phyloP scores from a whole-genome alignment of 345 rosid genomes.

The Populus ilicifolia region DNA sequence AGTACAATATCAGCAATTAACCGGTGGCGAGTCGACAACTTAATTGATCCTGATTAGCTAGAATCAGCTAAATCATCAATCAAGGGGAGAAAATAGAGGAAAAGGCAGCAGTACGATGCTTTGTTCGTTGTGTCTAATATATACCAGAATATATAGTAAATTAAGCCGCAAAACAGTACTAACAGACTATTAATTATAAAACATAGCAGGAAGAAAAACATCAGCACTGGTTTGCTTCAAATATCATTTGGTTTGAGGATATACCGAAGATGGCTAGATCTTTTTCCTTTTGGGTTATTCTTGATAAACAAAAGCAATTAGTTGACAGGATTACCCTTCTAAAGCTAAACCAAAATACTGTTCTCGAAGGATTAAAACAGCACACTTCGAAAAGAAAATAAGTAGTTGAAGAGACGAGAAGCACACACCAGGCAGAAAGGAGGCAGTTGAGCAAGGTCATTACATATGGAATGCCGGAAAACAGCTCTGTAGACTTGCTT shows the following conservation, averaged over 20 bases:
- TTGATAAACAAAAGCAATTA: neutral
- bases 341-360: neutral
- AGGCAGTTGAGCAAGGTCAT: conserved; percentile 98
- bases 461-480: conserved; percentile 93
- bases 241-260: neutral
- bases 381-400: neutral
- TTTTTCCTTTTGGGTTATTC: neutral
- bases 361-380: neutral
- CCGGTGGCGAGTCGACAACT: neutral
- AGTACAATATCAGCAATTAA: neutral
- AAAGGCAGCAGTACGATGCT: neutral
- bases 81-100: too few relatives aligned
- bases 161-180: neutral
- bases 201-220: neutral
- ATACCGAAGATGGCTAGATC: neutral
- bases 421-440: conserved; percentile 81
- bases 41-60: neutral
- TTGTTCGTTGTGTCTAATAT: neutral
- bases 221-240: neutral
- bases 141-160: neutral
- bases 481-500: conserved; percentile 71
- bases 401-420: conserved; percentile 8
- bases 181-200: neutral
- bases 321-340: neutral
- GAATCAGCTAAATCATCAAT: neutral